Conservation (phyloP, 495 filamentous ascomycete genomes). For the Oleoguttula mirabilis region DNA sequence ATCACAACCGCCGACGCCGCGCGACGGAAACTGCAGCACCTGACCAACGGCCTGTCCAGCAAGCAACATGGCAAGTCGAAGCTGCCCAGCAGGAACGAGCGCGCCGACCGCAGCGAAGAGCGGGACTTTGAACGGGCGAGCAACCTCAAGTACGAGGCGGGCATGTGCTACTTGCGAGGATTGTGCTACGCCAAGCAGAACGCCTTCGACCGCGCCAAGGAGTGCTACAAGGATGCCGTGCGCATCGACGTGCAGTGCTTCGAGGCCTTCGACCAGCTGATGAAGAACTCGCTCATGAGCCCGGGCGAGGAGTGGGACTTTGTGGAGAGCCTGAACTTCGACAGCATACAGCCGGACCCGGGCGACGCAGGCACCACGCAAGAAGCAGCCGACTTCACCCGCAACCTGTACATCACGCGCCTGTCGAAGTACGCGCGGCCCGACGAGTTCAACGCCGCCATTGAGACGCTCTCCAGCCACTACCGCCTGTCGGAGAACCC, state of each 20-base stretch:
- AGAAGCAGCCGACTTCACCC: slow-evolving; percentile 83
- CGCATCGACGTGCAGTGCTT: slow-evolving; percentile 97
- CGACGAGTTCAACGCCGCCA: slow-evolving; percentile 66
- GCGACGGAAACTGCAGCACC: slow-evolving; percentile 44
- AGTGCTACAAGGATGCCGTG: slow-evolving; percentile 96
- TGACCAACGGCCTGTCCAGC: slow-evolving; percentile 36
- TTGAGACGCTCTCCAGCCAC: slow-evolving; percentile 81
- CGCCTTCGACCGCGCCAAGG: slow-evolving; percentile 90
- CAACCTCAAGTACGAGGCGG: slow-evolving; percentile 80
- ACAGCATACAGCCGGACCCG: slow-evolving; percentile 46
- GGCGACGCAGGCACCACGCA: slow-evolving; percentile 49
- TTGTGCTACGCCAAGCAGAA: slow-evolving; percentile 96
- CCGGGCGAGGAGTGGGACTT: slow-evolving; percentile 93
- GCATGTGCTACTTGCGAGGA: slow-evolving; percentile 92
- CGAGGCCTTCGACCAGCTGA: slow-evolving; percentile 93
- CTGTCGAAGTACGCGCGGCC: slow-evolving; percentile 94
- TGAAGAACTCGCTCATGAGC: slow-evolving; percentile 97
- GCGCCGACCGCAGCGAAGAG: slow-evolving; percentile 49
- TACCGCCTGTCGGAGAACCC: slow-evolving; percentile 82
- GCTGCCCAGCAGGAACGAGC: slow-evolving; percentile 29
- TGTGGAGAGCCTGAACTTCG: slow-evolving; percentile 82
- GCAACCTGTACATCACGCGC: slow-evolving; percentile 92
- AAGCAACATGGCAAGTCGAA: slow-evolving; percentile 33
- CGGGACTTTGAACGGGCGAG: slow-evolving; percentile 54
- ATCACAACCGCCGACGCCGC: slow-evolving; percentile 52